phyloP scores from a whole-genome alignment of 1,284 basidiomycete genomes.

The Cutaneotrichosporon mucoides region DNA sequence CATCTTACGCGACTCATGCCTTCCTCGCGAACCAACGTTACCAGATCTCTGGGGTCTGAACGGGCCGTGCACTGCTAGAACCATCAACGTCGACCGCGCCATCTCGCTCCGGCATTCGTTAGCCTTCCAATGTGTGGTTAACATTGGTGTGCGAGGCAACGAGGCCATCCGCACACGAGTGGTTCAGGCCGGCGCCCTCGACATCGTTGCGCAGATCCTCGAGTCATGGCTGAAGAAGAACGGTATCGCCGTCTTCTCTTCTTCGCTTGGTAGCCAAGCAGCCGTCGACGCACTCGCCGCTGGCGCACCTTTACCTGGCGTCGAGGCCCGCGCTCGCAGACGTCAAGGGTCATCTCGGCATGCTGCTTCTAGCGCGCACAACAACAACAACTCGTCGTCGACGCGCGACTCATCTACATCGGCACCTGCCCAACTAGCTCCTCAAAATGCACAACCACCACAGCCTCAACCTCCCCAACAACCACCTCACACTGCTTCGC shows the following conservation, averaged over 20 bases:
- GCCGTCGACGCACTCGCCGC: conserved; percentile 58
- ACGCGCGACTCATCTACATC: neutral
- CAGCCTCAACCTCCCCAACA: neutral
- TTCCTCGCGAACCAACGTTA: conserved; percentile 41
- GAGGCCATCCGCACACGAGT: conserved; percentile 87
- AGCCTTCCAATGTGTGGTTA: conserved; percentile 95
- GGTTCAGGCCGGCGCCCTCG: conserved; percentile 91
- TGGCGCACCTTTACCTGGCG: conserved; percentile 47
- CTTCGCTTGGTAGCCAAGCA: conserved; percentile 55
- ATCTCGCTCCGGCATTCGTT: conserved; percentile 80
- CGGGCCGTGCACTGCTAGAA: conserved; percentile 47
- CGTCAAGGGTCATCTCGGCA: conserved; percentile 3
- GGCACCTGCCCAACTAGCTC: neutral
- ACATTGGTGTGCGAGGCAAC: conserved; percentile 95
- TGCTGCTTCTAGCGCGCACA: neutral
- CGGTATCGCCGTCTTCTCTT: conserved; percentile 53
- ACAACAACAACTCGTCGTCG: neutral
- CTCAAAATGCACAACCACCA: neutral
- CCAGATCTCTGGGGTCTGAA: conserved; percentile 48
- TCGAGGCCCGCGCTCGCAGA: conserved; percentile 6
- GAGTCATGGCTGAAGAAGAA: conserved; percentile 86
- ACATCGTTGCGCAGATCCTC: conserved; percentile 89
- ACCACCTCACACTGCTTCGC: neutral
- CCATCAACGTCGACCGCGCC: conserved; percentile 65
- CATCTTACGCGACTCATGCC: conserved; percentile 78